A percentile compares a stretch with the other conserved stretches of the same genome.
Evolutionary conservation across 2,329 filamentous ascomycete genomes (phyloP).

Genomic region (Trichophyton schoenleinii): DNA sequence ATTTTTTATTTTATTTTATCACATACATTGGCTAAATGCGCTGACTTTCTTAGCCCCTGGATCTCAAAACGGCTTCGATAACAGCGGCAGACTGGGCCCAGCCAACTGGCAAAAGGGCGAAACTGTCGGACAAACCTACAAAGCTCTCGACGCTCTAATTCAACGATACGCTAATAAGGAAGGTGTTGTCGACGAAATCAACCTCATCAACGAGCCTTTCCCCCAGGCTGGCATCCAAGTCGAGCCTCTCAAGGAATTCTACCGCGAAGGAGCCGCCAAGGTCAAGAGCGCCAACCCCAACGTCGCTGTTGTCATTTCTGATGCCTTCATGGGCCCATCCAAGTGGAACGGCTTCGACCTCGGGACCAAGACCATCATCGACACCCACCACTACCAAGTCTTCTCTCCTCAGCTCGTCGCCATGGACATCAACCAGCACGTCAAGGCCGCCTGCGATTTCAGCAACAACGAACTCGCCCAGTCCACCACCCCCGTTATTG

Average conservation of each 20-base stretch:
- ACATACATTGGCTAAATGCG: conserved; percentile 5
- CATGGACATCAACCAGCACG: conserved; percentile 41
- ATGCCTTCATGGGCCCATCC: conserved; percentile 34
- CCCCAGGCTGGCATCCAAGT: conserved; percentile 30
- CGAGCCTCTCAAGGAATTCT: conserved; percentile 40
- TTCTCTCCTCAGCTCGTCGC: conserved; percentile 43
- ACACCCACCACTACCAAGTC: conserved; percentile 58
- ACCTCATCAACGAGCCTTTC: conserved; percentile 34
- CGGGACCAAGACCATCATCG: conserved; percentile 41
- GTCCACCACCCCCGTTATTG: conserved; percentile 53
- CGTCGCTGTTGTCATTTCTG: conserved; percentile 43
- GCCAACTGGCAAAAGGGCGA: conserved; percentile 29
- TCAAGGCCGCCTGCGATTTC: conserved; percentile 44
- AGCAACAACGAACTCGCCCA: conserved; percentile 36
- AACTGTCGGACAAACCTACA: conserved; percentile 31
- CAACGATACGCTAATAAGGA: conserved; percentile 45
- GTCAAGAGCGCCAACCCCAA: conserved; percentile 35
- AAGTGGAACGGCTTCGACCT: conserved; percentile 48
- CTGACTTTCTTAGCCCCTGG: conserved; percentile 35
- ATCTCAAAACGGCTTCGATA: conserved; percentile 57
- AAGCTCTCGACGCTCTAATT: conserved; percentile 46
- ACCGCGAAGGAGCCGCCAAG: conserved; percentile 41
- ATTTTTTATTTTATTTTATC: neutral
- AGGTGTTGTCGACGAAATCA: conserved; percentile 41
- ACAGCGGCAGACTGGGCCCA: conserved; percentile 41